phyloP scores from a whole-genome alignment of 1,284 basidiomycete genomes.

The Cutaneotrichosporon arboriforme region DNA sequence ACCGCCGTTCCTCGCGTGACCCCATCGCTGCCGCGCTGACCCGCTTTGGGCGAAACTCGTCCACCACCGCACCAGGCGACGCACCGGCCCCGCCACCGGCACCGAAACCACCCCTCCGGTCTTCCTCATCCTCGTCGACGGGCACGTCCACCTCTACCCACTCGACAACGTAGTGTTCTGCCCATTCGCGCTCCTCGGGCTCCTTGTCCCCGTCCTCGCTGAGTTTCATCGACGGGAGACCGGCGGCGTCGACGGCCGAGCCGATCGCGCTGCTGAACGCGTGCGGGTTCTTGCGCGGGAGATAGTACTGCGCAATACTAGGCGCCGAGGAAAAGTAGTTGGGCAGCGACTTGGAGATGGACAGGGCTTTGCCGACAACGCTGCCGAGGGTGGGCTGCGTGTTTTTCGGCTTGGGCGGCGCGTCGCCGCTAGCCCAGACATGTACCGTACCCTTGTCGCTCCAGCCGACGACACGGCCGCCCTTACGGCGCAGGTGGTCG shows the following conservation, averaged over 20 bases:
- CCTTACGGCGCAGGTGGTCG: conserved; percentile 46
- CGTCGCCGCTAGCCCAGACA: conserved; percentile 55
- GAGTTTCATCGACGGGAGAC: conserved; percentile 27
- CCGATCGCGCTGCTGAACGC: conserved; percentile 38
- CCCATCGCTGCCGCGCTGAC: conserved; percentile 17
- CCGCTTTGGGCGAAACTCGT: conserved; percentile 2
- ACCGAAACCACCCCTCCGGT: neutral
- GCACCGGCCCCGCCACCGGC: conserved; percentile 16
- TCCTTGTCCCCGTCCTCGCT: conserved; percentile 51
- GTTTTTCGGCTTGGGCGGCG: conserved; percentile 1
- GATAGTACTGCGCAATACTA: conserved; percentile 87
- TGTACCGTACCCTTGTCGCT: conserved; percentile 97
- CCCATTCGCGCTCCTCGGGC: conserved; percentile 56
- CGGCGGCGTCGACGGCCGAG: conserved; percentile 45
- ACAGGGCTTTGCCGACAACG: conserved; percentile 66
- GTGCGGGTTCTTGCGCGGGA: conserved; percentile 57
- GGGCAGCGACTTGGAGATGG: conserved; percentile 55
- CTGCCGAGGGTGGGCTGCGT: conserved; percentile 60
- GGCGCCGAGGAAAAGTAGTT: conserved; percentile 90
- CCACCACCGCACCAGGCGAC: neutral
- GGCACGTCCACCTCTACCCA: conserved; percentile 65
- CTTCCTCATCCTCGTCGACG: conserved; percentile 31
- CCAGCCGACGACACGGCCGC: conserved; percentile 50
- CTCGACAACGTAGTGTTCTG: conserved; percentile 75
- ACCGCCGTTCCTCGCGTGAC: conserved; percentile 21